Evolutionary conservation across 1,284 basidiomycete genomes (phyloP).

Genomic region (Bjerkandera adusta): DNA sequence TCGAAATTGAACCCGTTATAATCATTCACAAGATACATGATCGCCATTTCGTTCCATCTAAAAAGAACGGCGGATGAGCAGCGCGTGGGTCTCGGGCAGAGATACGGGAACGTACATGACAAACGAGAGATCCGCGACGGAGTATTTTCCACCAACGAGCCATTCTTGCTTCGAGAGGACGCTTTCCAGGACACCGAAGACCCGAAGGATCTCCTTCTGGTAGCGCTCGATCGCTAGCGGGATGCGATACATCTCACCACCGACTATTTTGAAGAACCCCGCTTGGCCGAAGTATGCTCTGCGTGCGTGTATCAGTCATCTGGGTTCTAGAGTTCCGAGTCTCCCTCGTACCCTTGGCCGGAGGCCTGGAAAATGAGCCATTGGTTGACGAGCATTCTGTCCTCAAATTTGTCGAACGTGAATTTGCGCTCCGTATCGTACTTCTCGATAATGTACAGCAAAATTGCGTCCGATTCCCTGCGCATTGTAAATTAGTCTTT

Average conservation of each 20-base stretch:
- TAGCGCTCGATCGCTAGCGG: constrained; percentile 29
- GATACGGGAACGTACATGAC: constrained; percentile 4
- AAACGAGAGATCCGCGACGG: constrained; percentile 22
- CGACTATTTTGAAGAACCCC: constrained; percentile 28
- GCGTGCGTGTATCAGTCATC: background rate
- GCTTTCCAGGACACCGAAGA: constrained; percentile 31
- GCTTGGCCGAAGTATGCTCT: constrained; percentile 27
- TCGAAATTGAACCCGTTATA: constrained; percentile 11
- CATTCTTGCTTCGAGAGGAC: constrained; percentile 19
- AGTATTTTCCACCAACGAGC: constrained; percentile 18
- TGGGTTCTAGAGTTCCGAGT: background rate
- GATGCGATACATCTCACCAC: constrained; percentile 24
- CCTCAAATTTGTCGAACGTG: constrained; percentile 40
- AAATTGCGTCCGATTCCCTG: constrained; percentile 61
- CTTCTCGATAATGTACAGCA: constrained; percentile 62
- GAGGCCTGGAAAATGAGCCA: constrained; percentile 16
- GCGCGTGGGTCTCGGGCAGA: too few species aligned
- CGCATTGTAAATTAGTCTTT: background rate
- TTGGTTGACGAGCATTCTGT: constrained; percentile 6
- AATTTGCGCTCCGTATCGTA: constrained; percentile 59
- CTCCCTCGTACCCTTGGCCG: constrained; percentile 10
- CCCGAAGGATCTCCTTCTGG: constrained; percentile 31
- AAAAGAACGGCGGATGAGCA: too few species aligned
- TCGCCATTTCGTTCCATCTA: constrained; percentile 12
- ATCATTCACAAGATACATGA: constrained; percentile 5